Base-by-base conservation (phyloP, 495 filamentous ascomycete genomes). In the Pseudevernia furfuracea region DNA sequence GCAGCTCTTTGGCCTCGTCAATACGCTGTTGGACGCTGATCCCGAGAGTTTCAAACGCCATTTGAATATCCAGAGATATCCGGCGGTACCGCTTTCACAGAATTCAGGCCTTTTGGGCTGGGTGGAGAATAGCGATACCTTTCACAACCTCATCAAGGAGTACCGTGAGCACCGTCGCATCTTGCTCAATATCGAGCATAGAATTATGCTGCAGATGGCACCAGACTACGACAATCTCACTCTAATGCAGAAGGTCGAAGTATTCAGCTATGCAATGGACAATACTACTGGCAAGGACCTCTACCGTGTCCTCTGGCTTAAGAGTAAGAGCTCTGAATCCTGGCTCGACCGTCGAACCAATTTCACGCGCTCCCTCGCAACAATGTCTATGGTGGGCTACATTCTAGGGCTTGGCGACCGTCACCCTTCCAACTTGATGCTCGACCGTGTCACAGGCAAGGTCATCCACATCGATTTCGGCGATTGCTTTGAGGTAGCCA, bases 331-430 rank as follows among this genome's bases (percentile, higher is more conserved):
- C 69, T 97, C 94, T 0, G 94, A 99, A 73, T 87, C 92, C 10
- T 99, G 94, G 94, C 84, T 99, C 57, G 93, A 97, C 71, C 84
- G 94, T 57, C 89, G 94, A 25, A 97, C 94, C 5, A 99, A 96
- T 70, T 99, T 97, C 77, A 97, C 95, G 46, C 88, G 94, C 61
- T 97, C 94, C 19, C 83, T 97, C 19, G 94, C 90, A 67, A 95
- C 97, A 64, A 99, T 97, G 94, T 96, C 92, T n/a, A 99, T 99
- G 93, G 94, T 97, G 12, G 94, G 94, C 62, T 97, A 99, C 72
- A 96, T 99, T 71, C 88, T 99, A 49, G 94, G 94, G 67, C 82
- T 99, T 52, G 94, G 94, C 38, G 94, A 99, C 74, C 86, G 94
- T 39, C 94, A 99, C 77, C 94, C 94, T 37, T 96, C 91, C 60